Evolutionary conservation across 176 grass and related monocot species (phyloP), one percentile per base, ranked within the genome.

Genomic region (Raddia distichophylla): DNA sequence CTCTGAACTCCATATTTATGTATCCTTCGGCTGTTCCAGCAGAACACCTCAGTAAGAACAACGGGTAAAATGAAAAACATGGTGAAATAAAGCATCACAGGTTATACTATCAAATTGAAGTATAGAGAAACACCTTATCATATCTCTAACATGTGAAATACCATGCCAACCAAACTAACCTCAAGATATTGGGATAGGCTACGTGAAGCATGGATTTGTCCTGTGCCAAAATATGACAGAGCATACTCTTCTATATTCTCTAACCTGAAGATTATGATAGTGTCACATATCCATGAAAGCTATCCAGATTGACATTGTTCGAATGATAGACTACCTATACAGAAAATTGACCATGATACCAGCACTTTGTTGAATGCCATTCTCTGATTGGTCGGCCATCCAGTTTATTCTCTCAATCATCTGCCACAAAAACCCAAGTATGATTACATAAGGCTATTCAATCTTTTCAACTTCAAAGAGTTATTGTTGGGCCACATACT

Each of bases 261-360:
- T 71, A 95, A 90, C 82, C 86, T 90, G 80, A 85, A 94, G 18
- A 67, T 82, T 58, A 22, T 40, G 50, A 16, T 40, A 52, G 14
- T 79, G 64, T 60, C 5, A n/a, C 11, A 53, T 53, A 1, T 52
- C 19, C 7, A 58, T 68, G n/a, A 73, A 73, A 52, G 32, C 22
- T 70, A 75, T 79, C 55, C 4, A 37, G 0, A 72, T 64, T 15
- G 70, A 11, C n/a, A 60, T 73, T 16, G 63, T 37, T 80, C 81
- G 34, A 56, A 20, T 20, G 59, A 62, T 63, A 77, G 18, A 33
- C 15, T 95, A 95, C 92, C 86, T 91, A 79, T 95, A 98, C 68
- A 95, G 78, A 86, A 95, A 98, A 93, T 98, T 98, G 53, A 98
- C 92, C 95, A 98, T 95, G 89, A 91, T 93, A 73, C 95, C 92